Conservation (phyloP, 1,284 basidiomycete species). For the Agroathelia rolfsii region DNA sequence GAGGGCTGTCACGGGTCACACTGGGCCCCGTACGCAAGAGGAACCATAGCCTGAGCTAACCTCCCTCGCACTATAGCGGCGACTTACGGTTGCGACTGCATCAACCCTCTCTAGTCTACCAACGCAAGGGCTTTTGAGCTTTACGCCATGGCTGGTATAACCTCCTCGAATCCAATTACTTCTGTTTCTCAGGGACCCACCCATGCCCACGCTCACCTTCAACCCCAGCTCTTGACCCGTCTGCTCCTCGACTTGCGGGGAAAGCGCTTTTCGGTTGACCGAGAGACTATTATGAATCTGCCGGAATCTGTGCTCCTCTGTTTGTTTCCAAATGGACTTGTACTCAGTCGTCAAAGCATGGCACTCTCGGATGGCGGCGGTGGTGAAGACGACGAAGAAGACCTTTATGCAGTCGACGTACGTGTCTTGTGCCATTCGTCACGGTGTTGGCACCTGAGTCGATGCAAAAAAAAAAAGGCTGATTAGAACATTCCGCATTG, state of each 20-base stretch:
- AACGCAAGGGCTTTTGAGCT: neutral
- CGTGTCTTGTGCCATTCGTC: too few species aligned
- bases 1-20: too few species aligned
- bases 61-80: too few species aligned
- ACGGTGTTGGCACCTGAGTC: too few species aligned
- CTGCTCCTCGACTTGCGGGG: constrained; percentile 91
- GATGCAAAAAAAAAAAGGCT: too few species aligned
- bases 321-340: constrained; percentile 94
- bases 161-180: constrained; percentile 73
- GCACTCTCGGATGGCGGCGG: constrained; percentile 64
- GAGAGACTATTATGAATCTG: constrained; percentile 97
- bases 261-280: constrained; percentile 87
- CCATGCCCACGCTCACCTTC: constrained; percentile 60
- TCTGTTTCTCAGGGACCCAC: constrained; percentile 66
- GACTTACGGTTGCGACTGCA: too few species aligned
- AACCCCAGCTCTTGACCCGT: constrained; percentile 77
- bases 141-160: constrained; percentile 11
- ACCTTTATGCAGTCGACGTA: constrained; percentile 94
- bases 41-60: too few species aligned
- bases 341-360: constrained; percentile 80
- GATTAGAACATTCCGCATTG: constrained; percentile 9
- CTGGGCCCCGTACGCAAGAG: too few species aligned
- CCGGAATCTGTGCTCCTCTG: constrained; percentile 96
- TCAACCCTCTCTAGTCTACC: too few species aligned
- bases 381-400: constrained; percentile 85